Evolutionary conservation across 305 asterid genomes (phyloP), one percentile per base, ranked within the genome.

Genomic region (Nicotiana rustica): DNA sequence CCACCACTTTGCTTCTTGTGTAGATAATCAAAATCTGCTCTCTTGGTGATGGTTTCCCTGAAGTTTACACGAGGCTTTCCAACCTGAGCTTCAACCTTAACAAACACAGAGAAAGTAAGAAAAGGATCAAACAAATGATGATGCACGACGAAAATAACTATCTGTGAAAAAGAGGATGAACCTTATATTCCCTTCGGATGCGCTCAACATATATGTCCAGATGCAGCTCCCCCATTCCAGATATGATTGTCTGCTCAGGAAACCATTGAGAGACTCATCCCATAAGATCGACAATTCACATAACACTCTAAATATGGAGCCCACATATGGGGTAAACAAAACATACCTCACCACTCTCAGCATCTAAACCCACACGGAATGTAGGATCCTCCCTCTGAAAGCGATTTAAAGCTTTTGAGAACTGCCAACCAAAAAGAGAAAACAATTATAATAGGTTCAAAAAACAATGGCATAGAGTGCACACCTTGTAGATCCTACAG

Each of bases 1-100:
- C 99, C 99, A 78, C 99, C 99, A 89, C 97, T 95, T 92, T 96
- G 99, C 85, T 96, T 96, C 92, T 95, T 96, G 87, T 96, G 99
- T 86, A 95, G 85, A 89, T 96, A 96, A 87, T 96, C 99, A 86
- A 95, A 96, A 69, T 92, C 96, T 57, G 97, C 96, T 82, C 93
- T 95, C 85, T 95, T 97, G 69, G 99, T 95, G 85, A 96, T 88
- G 67, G 99, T 91, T 89, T 97, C 99, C 87, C 99, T 92, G 88
- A 97, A 95, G 89, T 95, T 95, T 86, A 95, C 99, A 85, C 97
- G 99, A 73, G 99, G 99, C 87, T 91, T 93, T 80, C 99, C 99
- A 82, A 95, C 98, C 82, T 90, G 88, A 65, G 98, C 97, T 41
- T 94, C 98, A 89, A 94, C 99, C 99, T 96, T 81, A 64, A 91